Evolutionary conservation across 2,329 filamentous ascomycete genomes (phyloP), one percentile per base, ranked within the genome.

Genomic region (Metarhizium rileyi): DNA sequence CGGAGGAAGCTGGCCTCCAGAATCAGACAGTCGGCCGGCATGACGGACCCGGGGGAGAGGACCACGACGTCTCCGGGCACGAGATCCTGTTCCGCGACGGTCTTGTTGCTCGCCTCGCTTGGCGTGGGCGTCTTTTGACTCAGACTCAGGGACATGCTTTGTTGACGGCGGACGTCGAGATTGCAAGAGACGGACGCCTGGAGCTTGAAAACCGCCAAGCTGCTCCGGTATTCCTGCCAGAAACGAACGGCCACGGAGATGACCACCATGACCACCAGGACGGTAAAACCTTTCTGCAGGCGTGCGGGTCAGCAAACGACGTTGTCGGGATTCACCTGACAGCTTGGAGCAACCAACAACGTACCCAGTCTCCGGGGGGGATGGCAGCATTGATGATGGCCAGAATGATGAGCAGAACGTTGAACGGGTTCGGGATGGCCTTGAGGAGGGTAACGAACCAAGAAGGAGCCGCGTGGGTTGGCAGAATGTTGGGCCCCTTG

Each of bases 11-110:
- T 57, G 1, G 59, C 45, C 18, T 62, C 59, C 3, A 62, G 50
- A n/a, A 63, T 51, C 42, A 62, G 28, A 47, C 60, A 59, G 42
- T 63, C 61, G n/a, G 61, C 60, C 3, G 59, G 58, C 4, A 62
- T 56, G 27, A 61, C 47, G n/a, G 50, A 54, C 1, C 58, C 59
- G 3, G 60, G 59, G 1, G 53, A 48, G 2, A 62, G 49, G 10
- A 55, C 1, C 2, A 60, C 46, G 23, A 60, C 48, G 44, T 62
- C 60, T 1, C 60, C 59, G 8, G 58, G 58, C 1, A 61, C 58
- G 2, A 62, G 50, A 16, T 59, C 53, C 18, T 41, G 50, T 14
- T 55, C 53, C 9, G 45, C n/a, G 1, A 58, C 30, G 3, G 43
- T 35, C 20, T 54, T 53, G 30, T 14, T n/a, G 9, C 35, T 42